Evolutionary conservation across 2,329 filamentous ascomycete genomes (phyloP), one percentile per base, ranked within the genome.

Genomic region (Ceratocystis diversiconidia): DNA sequence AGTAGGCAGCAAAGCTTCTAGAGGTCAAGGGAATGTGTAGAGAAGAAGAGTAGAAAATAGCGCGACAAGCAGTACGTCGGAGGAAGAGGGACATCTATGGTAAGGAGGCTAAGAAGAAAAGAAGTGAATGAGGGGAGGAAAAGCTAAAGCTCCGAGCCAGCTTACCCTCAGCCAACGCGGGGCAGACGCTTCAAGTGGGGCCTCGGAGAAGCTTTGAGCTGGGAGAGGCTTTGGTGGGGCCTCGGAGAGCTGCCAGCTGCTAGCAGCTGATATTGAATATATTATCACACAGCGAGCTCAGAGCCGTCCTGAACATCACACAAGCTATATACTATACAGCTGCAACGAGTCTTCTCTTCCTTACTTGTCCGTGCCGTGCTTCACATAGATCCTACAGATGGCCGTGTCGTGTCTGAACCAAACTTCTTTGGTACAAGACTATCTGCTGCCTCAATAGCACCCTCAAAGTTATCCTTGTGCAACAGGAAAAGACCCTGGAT

Each of bases 401-500:
- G 65, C 44, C 66, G 63, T 8, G 64, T 65, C 19, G 66, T 68
- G 43, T 78, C 79, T 0, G 80, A 75, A 72, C 84, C 82, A 69
- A 83, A 80, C 63, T 79, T 81, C 67, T 77, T 75, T 15, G 83
- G 82, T 41, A 86, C 80, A 66, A 90, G 76, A 1, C 81, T 83
- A 68, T 89, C 85, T 1, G 86, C 87, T 86, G 89, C 91, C 17
- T 79, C 77, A 69, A 97, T 92, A 15, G 92, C 92, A 1, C 92
- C 91, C 70, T 91, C 81, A 79, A 92, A 88, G 71, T 95, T 83
- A 69, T 87, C 88, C 77, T 99, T 99, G 76, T 97, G 95, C 74
- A 95, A 95, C 74, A 97, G 75, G 75, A 99, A 99, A 57, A 99
- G 76, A 0, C 94, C 94, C 75, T 99, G 94, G 36, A 99, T 85